phyloP scores from a whole-genome alignment of 1,139 yeast species.

The Blastobotrys capitulatus region DNA sequence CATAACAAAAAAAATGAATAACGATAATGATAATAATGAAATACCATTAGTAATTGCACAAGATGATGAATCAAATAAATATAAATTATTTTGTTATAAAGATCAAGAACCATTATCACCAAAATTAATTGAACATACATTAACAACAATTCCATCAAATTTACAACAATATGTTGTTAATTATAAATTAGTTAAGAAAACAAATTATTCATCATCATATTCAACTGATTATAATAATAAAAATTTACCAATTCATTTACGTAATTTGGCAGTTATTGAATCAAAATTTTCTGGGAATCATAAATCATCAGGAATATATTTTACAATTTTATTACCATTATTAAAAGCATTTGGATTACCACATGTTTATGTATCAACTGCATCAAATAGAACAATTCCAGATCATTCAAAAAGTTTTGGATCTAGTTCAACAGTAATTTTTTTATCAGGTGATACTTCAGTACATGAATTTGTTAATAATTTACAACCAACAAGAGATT shows the following conservation, averaged over 20 bases:
- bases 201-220: background rate
- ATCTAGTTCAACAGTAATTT: constrained; percentile 42
- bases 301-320: constrained; percentile 27
- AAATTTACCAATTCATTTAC: constrained; percentile 22
- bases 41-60: constrained; percentile 11
- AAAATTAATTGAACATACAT: constrained; percentile 10
- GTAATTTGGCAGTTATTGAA: constrained; percentile 32
- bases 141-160: constrained; percentile 14
- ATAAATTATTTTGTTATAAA: constrained; percentile 10
- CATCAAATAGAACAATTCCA: constrained; percentile 28
- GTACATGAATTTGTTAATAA: constrained; percentile 68
- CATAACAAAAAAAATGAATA: too few relatives aligned
- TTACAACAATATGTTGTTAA: constrained; percentile 14
- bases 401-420: constrained; percentile 31
- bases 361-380: constrained; percentile 34
- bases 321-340: constrained; percentile 30
- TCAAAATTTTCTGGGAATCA: constrained; percentile 32
- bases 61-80: background rate
- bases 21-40: constrained; percentile 7
- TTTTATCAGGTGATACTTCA: constrained; percentile 85
- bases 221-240: background rate
- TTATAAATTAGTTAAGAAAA: constrained; percentile 9
- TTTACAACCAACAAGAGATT: constrained; percentile 26
- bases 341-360: constrained; percentile 30
- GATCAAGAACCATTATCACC: constrained; percentile 11